Conservation (phyloP, 208 protist species). For the Trichomonas tenax region DNA sequence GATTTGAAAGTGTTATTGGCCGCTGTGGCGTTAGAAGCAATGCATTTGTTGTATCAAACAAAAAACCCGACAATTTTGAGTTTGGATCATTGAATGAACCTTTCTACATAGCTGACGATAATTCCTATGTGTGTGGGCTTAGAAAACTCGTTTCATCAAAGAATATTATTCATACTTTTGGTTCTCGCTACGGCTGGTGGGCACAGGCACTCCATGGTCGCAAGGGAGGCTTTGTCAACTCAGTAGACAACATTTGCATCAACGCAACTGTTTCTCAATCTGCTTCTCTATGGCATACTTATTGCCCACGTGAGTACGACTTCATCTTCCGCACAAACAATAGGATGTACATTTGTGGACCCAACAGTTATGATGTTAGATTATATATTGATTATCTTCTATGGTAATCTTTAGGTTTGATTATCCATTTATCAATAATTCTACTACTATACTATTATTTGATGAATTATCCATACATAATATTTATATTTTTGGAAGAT, state of each 20-base stretch:
- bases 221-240: background rate
- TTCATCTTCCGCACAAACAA: background rate
- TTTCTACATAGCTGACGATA: background rate
- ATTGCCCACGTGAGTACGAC: background rate
- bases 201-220: background rate
- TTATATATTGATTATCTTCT: background rate
- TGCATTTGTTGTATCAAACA: background rate
- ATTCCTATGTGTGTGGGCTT: background rate
- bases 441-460: too few relatives aligned
- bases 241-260: background rate
- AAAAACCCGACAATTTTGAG: background rate
- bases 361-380: background rate
- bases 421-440: too few relatives aligned
- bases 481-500: too few relatives aligned
- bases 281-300: background rate
- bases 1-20: background rate
- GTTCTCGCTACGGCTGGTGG: background rate
- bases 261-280: background rate
- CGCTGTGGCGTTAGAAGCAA: background rate
- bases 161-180: background rate
- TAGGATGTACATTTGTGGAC: background rate
- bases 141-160: background rate
- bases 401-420: background rate
- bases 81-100: background rate
- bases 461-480: too few relatives aligned